Evolutionary conservation across 768 basidiomycete genomes (phyloP).

Genomic region (Mycena olivaceomarginata): DNA sequence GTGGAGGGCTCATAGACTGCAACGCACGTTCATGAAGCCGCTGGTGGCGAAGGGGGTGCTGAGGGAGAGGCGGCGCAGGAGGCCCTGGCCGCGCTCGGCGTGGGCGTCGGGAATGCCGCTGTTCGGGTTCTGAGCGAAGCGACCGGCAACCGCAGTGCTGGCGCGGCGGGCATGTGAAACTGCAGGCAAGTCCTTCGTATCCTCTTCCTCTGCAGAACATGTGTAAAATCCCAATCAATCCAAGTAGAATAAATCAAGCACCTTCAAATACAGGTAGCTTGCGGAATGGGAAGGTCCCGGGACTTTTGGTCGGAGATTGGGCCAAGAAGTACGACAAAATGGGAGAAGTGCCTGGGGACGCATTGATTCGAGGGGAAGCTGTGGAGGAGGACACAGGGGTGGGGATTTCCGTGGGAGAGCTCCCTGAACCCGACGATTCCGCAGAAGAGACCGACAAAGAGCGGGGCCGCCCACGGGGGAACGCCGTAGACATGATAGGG

Average conservation of each 20-base stretch:
- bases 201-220: conserved; percentile 59
- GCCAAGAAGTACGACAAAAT: conserved; percentile 82
- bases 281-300: conserved; percentile 78
- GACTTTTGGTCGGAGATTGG: conserved; percentile 75
- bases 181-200: conserved; percentile 63
- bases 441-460: conserved; percentile 79
- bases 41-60: conserved; percentile 49
- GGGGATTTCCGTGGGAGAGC: conserved; percentile 70
- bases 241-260: conserved; percentile 50
- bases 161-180: conserved; percentile 75
- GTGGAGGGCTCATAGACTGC: conserved; percentile 5
- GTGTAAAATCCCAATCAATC: neutral
- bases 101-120: conserved; percentile 67
- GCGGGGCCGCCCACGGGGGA: conserved; percentile 67
- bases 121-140: conserved; percentile 69
- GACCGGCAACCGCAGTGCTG: conserved; percentile 72
- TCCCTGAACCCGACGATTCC: conserved; percentile 70
- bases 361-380: conserved; percentile 63
- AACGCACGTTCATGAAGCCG: conserved; percentile 74
- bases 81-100: conserved; percentile 80
- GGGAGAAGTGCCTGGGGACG: conserved; percentile 79
- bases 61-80: conserved; percentile 86
- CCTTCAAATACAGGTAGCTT: conserved; percentile 82
- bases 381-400: conserved; percentile 71
- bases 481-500: conserved; percentile 77